These are phyloP conservation scores for Cystobasidiaceae sp. DNA, from an alignment of 1,284 basidiomycete genomes.

Conservation along the genomic window DNA sequence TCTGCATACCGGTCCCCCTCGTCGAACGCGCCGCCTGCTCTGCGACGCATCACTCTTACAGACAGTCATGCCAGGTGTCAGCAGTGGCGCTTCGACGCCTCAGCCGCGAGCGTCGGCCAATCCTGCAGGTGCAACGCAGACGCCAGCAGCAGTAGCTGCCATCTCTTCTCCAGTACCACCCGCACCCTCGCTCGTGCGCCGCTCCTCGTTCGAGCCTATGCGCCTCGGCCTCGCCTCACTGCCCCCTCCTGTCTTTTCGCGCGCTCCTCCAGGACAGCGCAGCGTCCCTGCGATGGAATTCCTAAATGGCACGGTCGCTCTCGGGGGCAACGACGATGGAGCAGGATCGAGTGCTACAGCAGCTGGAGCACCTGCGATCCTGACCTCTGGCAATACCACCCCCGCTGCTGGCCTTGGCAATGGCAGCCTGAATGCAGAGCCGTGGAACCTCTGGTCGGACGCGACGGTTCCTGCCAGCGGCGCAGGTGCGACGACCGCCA, in stretches of 20 bases:
- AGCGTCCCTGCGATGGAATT: slow-evolving; percentile 39
- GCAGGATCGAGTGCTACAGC: neutral
- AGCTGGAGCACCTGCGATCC: neutral
- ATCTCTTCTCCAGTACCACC: no score
- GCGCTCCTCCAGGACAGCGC: slow-evolving; percentile 36
- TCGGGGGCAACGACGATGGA: neutral
- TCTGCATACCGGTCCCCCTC: no score
- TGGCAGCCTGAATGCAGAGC: slow-evolving; percentile 9
- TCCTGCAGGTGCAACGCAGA: neutral
- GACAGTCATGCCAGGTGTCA: no score
- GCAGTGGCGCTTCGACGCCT: no score
- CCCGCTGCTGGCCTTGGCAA: slow-evolving; percentile 21
- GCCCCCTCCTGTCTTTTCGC: slow-evolving; percentile 37
- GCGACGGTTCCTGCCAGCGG: neutral
- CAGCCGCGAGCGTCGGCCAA: no score
- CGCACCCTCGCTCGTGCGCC: neutral
- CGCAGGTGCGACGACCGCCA: neutral
- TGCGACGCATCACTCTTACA: no score
- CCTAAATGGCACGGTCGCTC: neutral
- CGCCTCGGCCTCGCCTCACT: slow-evolving; percentile 34
- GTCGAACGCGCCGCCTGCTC: no score
- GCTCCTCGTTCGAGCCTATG: slow-evolving; percentile 29
- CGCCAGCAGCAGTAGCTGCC: neutral
- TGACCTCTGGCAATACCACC: slow-evolving; percentile 7
- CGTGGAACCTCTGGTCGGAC: slow-evolving; percentile 30